Conservation (phyloP, 2,329 filamentous ascomycete species). For the Pseudogymnoascus sp. region DNA sequence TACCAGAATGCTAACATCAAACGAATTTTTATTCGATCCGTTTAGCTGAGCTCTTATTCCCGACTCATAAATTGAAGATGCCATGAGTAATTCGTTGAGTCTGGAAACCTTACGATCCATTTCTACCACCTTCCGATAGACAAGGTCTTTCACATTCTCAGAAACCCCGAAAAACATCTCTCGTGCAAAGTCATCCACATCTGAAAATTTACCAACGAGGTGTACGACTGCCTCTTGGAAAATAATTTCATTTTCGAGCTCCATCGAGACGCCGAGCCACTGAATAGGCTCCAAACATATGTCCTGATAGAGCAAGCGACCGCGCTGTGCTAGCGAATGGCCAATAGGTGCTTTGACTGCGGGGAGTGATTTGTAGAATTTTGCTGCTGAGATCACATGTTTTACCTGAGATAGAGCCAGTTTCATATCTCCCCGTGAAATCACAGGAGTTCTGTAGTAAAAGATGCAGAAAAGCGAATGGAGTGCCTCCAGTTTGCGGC, state of each 20-base stretch:
- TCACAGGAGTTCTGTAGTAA: slow-evolving; percentile 15
- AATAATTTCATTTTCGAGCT: slow-evolving; percentile 19
- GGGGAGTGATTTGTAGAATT: neutral
- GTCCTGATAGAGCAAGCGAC: slow-evolving; percentile 18
- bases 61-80: neutral
- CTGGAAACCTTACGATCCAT: too few species aligned
- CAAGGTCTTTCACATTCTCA: too few species aligned
- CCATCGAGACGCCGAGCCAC: slow-evolving; percentile 20
- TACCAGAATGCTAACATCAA: slow-evolving; percentile 20
- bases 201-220: slow-evolving; percentile 18
- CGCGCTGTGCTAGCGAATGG: slow-evolving; percentile 16
- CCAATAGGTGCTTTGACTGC: slow-evolving; percentile 11
- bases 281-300: slow-evolving; percentile 20
- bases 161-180: too few species aligned
- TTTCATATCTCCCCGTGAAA: slow-evolving; percentile 16
- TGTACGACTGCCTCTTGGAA: slow-evolving; percentile 26
- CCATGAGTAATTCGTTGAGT: too few species aligned
- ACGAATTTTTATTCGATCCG: too few species aligned
- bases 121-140: too few species aligned
- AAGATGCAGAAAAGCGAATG: slow-evolving; percentile 21
- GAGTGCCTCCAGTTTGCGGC: slow-evolving; percentile 13
- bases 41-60: neutral
- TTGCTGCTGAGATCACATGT: slow-evolving; percentile 15
- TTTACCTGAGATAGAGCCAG: slow-evolving; percentile 18
- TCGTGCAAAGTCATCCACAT: too few species aligned